These are phyloP conservation scores for Exsudoporus frostii DNA, from an alignment of 768 basidiomycete species.

Conservation along the genomic window DNA sequence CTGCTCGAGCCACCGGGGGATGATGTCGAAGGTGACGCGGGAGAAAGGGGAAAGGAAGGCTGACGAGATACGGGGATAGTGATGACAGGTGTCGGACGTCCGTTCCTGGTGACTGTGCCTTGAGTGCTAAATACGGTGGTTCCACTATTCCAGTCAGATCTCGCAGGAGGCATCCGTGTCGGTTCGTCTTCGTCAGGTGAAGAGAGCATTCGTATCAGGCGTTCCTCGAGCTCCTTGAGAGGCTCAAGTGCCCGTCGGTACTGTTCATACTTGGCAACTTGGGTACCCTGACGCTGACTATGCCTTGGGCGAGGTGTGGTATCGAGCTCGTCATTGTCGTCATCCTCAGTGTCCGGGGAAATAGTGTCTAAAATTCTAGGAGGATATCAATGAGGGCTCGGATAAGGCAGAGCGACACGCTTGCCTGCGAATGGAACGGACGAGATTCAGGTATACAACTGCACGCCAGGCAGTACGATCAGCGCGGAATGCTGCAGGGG, in stretches of 20 bases:
- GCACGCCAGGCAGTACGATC: conserved; percentile 85
- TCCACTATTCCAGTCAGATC: conserved; percentile 38
- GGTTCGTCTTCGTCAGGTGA: conserved; percentile 66
- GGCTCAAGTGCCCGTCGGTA: conserved; percentile 66
- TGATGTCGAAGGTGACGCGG: conserved; percentile 24
- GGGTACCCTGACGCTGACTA: conserved; percentile 41
- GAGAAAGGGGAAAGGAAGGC: conserved; percentile 25
- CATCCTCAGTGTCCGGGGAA: conserved; percentile 56
- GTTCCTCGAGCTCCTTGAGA: conserved; percentile 65
- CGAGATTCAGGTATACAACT: conserved; percentile 85
- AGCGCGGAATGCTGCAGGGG: conserved; percentile 70
- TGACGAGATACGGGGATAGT: conserved; percentile 29
- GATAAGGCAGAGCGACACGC: conserved; percentile 18
- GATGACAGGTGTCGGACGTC: conserved; percentile 43
- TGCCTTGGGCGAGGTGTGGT: conserved; percentile 47
- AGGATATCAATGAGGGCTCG: neutral
- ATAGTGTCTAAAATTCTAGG: conserved; percentile 71
- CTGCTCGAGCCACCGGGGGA: conserved; percentile 31
- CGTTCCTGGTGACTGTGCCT: conserved; percentile 29
- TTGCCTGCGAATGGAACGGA: conserved; percentile 75
- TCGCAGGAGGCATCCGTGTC: conserved; percentile 48
- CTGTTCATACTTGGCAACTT: conserved; percentile 56
- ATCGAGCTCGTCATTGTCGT: conserved; percentile 56
- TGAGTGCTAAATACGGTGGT: conserved; percentile 12
- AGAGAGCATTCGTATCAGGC: conserved; percentile 62